Conservation (phyloP, 1,139 yeast species). For the Kodamaea derodonti region DNA sequence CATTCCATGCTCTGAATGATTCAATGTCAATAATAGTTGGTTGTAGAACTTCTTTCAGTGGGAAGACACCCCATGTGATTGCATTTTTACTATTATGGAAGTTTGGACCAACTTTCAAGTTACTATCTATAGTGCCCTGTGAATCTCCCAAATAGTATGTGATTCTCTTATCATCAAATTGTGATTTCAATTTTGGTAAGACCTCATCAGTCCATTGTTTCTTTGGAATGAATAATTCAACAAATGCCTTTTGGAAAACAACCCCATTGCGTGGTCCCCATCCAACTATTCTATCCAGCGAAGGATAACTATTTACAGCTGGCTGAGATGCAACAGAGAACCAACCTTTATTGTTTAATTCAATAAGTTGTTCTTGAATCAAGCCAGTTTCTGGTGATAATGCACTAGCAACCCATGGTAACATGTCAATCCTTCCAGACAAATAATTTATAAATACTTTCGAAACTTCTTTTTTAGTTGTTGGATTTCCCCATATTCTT, state of each 20-base stretch:
- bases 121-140: constrained; percentile 55
- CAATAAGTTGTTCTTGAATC: constrained; percentile 85
- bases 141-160: constrained; percentile 73
- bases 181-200: constrained; percentile 47
- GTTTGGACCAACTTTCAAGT: constrained; percentile 37
- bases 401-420: constrained; percentile 91
- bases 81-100: constrained; percentile 52
- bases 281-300: constrained; percentile 85
- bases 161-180: constrained; percentile 40
- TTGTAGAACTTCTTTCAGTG: constrained; percentile 79
- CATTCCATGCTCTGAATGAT: constrained; percentile 88
- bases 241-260: constrained; percentile 89
- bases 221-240: constrained; percentile 77
- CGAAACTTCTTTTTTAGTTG: constrained; percentile 57
- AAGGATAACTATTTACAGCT: constrained; percentile 72
- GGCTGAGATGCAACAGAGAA: constrained; percentile 96
- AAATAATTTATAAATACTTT: constrained; percentile 70
- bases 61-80: constrained; percentile 96
- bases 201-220: constrained; percentile 56
- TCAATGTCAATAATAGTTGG: constrained; percentile 86
- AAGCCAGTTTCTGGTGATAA: constrained; percentile 86
- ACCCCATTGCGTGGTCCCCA: constrained; percentile 92
- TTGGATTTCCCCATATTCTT: constrained; percentile 82
- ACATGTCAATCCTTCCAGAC: constrained; percentile 66
- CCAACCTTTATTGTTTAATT: constrained; percentile 68